phyloP scores from a whole-genome alignment of 805 yeast species.

The Cyberlindnera veronae region DNA sequence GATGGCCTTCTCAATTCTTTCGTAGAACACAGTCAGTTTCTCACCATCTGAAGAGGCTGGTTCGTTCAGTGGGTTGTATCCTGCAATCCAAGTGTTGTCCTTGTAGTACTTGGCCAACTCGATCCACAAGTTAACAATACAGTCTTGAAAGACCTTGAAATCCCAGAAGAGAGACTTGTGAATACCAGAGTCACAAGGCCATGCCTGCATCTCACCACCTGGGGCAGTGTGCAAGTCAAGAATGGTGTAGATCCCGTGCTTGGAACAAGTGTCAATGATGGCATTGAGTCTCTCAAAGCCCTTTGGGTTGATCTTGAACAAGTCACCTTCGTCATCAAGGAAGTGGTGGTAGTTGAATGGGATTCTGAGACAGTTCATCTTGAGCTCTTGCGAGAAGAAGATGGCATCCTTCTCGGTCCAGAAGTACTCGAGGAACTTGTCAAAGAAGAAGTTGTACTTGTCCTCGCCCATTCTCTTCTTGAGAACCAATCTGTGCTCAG shows the following conservation, averaged over 20 bases:
- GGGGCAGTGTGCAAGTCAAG: constrained; percentile 48
- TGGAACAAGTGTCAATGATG: constrained; percentile 41
- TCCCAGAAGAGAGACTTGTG: constrained; percentile 50
- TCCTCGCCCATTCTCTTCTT: constrained; percentile 41
- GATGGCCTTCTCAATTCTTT: constrained; percentile 35
- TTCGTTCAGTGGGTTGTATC: constrained; percentile 51
- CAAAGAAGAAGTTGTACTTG: constrained; percentile 46
- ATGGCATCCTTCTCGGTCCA: constrained; percentile 50
- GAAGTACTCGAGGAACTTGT: constrained; percentile 49
- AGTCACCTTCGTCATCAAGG: constrained; percentile 41
- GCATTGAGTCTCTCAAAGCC: constrained; percentile 45
- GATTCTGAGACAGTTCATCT: constrained; percentile 45
- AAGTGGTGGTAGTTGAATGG: constrained; percentile 53
- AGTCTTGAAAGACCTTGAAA: constrained; percentile 46
- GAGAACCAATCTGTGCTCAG: constrained; percentile 44
- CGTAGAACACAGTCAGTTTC: constrained; percentile 39
- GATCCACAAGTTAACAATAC: constrained; percentile 42
- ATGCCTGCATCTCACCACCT: constrained; percentile 54
- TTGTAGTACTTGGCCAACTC: constrained; percentile 43
- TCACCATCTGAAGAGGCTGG: constrained; percentile 44
- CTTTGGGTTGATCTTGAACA: constrained; percentile 38
- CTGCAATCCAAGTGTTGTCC: constrained; percentile 48
- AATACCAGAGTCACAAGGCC: constrained; percentile 48
- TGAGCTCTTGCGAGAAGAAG: constrained; percentile 37
- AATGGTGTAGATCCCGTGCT: constrained; percentile 45